Percentiles rank a stretch among this genome's conserved stretches.
Evolutionary conservation across 495 filamentous ascomycete species (phyloP).

Genomic region (Sphaerosporella brunnea): DNA sequence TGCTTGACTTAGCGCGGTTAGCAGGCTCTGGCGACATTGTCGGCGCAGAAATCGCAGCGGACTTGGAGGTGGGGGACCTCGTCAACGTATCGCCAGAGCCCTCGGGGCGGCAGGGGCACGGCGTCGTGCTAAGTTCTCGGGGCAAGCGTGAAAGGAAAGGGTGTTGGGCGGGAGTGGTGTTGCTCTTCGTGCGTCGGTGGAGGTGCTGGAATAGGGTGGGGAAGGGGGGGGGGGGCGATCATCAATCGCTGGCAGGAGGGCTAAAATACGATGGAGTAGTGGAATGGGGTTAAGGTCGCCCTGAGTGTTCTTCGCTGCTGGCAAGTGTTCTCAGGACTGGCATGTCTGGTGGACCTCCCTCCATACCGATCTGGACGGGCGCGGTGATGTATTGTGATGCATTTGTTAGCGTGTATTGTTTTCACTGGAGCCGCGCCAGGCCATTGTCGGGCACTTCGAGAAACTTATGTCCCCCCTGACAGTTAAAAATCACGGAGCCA

Average conservation of each 20-base stretch:
- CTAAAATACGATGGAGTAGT: conserved; percentile 95
- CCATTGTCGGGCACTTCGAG: conserved; percentile 84
- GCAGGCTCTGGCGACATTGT: too few relatives aligned
- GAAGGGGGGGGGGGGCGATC: conserved; percentile 70
- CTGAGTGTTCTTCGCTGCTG: neutral
- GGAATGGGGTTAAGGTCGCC: conserved; percentile 78
- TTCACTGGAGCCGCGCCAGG: conserved; percentile 36
- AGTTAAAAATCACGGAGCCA: conserved; percentile 42
- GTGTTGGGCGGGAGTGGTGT: too few relatives aligned
- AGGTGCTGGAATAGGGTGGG: conserved; percentile 82
- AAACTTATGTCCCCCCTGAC: conserved; percentile 66
- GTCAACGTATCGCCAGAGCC: too few relatives aligned
- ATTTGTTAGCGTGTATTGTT: too few relatives aligned
- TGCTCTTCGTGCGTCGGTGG: too few relatives aligned
- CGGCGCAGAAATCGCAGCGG: conserved; percentile 24
- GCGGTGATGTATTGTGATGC: neutral
- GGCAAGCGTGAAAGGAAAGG: conserved; percentile 72
- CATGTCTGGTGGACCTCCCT: neutral
- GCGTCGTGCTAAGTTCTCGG: conserved; percentile 78
- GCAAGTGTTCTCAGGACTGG: neutral
- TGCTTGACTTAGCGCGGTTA: too few relatives aligned
- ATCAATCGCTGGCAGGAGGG: conserved; percentile 61
- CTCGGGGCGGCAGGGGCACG: conserved; percentile 88
- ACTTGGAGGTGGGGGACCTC: conserved; percentile 63
- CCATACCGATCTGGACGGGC: too few relatives aligned